A percentile compares a stretch with the other conserved stretches of the same genome.
Evolutionary conservation across 1,139 yeast genomes (phyloP).

Genomic region (Pichia sp.): DNA sequence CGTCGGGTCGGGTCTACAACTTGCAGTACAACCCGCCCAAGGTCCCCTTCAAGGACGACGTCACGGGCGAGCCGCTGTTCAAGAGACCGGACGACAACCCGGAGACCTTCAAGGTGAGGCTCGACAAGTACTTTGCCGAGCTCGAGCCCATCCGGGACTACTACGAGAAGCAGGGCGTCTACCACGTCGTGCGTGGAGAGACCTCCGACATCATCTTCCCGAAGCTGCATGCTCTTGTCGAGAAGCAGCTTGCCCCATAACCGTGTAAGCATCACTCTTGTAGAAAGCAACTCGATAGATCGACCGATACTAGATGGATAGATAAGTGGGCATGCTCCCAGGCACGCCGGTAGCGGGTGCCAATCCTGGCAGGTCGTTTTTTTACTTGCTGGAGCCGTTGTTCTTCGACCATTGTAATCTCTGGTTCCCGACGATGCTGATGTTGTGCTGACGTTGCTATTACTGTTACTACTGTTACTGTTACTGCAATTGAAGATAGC

Average conservation of each 20-base stretch:
- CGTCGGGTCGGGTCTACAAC: conserved; percentile 84
- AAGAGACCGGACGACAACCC: conserved; percentile 80
- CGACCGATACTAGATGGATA: too few relatives aligned
- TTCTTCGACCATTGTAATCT: too few relatives aligned
- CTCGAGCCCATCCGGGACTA: conserved; percentile 62
- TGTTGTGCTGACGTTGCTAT: too few relatives aligned
- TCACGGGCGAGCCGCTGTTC: conserved; percentile 79
- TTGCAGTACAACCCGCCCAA: conserved; percentile 87
- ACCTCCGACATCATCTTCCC: conserved; percentile 85
- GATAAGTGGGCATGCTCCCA: too few relatives aligned
- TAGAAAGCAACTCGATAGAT: too few relatives aligned
- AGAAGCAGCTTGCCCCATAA: conserved; percentile 16
- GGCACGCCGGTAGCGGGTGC: too few relatives aligned
- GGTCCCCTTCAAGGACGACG: conserved; percentile 71
- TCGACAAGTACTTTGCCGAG: conserved; percentile 56
- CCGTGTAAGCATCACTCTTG: too few relatives aligned
- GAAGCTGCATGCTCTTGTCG: conserved; percentile 45
- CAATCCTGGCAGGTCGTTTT: too few relatives aligned
- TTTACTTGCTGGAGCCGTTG: too few relatives aligned
- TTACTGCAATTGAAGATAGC: too few relatives aligned
- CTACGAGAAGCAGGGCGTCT: conserved; percentile 50
- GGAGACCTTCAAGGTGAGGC: conserved; percentile 62
- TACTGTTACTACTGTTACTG: too few relatives aligned
- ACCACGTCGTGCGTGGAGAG: conserved; percentile 61
- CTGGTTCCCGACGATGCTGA: too few relatives aligned